Conservation (phyloP, 495 filamentous ascomycete genomes). For the Evansstolkia leycettana region DNA sequence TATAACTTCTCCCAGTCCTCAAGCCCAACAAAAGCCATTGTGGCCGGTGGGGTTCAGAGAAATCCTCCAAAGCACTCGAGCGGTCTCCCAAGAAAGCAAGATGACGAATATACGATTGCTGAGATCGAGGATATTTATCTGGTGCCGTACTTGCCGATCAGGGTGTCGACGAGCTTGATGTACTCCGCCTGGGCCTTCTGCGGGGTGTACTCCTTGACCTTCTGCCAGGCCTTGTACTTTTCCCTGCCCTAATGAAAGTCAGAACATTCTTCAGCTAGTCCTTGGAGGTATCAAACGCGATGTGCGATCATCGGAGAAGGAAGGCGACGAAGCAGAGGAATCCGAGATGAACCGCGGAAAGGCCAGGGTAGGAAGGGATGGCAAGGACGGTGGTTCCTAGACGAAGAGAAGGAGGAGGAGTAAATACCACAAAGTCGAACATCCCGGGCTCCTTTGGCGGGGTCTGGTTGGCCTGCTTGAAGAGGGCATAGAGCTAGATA, state of each 20-base stretch:
- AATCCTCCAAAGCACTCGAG: no score
- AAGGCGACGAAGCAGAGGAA: no score
- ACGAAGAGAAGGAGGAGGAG: constrained; percentile 1
- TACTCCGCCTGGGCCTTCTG: constrained; percentile 64
- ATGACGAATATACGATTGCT: background rate
- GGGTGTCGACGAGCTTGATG: constrained; percentile 51
- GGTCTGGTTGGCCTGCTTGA: constrained; percentile 42
- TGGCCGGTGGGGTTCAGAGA: no score
- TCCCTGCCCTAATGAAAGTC: constrained; percentile 34
- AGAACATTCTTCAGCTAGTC: no score
- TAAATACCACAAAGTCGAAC: constrained; percentile 41
- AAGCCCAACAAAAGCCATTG: no score
- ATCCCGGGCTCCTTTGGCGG: constrained; percentile 32
- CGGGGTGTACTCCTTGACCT: constrained; percentile 41
- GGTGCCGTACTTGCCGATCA: constrained; percentile 54
- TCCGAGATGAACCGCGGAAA: no score
- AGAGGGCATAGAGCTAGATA: constrained; percentile 44
- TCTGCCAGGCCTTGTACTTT: constrained; percentile 66
- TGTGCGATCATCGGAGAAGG: no score
- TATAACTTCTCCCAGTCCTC: no score
- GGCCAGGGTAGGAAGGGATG: no score
- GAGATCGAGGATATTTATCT: background rate
- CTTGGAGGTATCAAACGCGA: no score
- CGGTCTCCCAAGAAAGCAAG: no score
- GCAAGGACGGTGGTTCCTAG: no score